phyloP scores from a whole-genome alignment of 768 basidiomycete species.

The Leccinum sublutescens region DNA sequence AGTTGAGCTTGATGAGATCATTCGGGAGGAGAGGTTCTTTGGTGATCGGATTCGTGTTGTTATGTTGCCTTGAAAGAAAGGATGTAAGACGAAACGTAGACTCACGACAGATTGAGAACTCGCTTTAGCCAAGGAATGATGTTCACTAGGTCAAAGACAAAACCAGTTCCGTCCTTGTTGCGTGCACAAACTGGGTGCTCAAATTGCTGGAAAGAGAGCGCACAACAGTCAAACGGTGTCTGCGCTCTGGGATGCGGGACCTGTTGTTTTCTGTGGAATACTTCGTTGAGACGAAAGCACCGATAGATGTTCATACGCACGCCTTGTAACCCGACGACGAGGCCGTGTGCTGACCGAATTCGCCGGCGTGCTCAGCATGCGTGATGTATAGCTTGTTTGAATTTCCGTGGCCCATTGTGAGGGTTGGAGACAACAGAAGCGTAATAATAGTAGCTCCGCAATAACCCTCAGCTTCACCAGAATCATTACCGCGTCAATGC shows the following conservation, averaged over 20 bases:
- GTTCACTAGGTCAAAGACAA: constrained; percentile 86
- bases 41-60: constrained; percentile 77
- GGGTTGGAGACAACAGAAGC: background rate
- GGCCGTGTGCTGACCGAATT: constrained; percentile 78
- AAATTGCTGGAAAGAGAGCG: constrained; percentile 89
- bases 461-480: background rate
- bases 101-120: constrained; percentile 26
- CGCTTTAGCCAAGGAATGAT: constrained; percentile 95
- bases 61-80: constrained; percentile 58
- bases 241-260: constrained; percentile 60
- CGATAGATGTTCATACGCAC: constrained; percentile 39
- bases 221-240: constrained; percentile 89
- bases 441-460: constrained; percentile 2
- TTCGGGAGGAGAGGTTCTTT: constrained; percentile 67
- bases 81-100: constrained; percentile 10
- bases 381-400: constrained; percentile 87
- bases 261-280: constrained; percentile 55
- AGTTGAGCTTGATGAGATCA: constrained; percentile 77
- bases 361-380: constrained; percentile 81
- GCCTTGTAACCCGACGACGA: constrained; percentile 73
- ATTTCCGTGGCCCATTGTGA: constrained; percentile 78
- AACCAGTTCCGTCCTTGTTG: constrained; percentile 75
- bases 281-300: constrained; percentile 4
- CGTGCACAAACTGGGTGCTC: constrained; percentile 84
- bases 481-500: constrained; percentile 16